Evolutionary conservation across 192 early-diverging fungal species (phyloP).

Genomic region (Phycomyces nitens): DNA sequence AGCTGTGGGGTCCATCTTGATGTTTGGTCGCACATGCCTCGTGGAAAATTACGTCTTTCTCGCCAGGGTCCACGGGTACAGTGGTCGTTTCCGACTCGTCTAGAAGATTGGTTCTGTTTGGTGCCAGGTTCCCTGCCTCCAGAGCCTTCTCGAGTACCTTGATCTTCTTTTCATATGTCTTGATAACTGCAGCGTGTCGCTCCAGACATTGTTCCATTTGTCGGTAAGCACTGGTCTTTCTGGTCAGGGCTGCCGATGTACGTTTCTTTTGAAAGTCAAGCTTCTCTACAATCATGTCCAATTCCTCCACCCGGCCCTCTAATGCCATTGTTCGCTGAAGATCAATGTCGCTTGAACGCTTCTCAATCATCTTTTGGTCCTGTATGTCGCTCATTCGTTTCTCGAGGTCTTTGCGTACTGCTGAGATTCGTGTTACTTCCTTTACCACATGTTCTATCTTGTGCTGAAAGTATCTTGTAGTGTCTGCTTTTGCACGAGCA

Average conservation of each 20-base stretch:
- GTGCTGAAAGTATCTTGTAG: neutral
- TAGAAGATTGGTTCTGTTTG: no score
- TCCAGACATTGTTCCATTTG: slow-evolving; percentile 1
- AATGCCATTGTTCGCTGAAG: neutral
- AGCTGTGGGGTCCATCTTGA: no score
- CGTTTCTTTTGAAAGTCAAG: neutral
- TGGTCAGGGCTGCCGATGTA: neutral
- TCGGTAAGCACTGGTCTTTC: neutral
- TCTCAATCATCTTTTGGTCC: neutral
- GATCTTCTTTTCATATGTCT: neutral
- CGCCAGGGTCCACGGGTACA: no score
- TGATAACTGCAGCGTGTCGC: neutral
- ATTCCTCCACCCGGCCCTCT: neutral
- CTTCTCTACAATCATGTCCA: neutral
- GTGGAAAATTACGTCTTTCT: no score
- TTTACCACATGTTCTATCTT: neutral
- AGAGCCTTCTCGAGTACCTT: neutral
- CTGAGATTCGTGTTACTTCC: neutral
- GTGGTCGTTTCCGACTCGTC: no score
- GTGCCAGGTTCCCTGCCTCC: no score
- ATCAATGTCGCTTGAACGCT: neutral
- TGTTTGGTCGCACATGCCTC: no score
- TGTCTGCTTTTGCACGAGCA: neutral
- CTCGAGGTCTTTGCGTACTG: neutral
- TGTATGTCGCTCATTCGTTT: no score